phyloP scores from a whole-genome alignment of 2,329 filamentous ascomycete genomes.

The Chaetomium olivaceum region DNA sequence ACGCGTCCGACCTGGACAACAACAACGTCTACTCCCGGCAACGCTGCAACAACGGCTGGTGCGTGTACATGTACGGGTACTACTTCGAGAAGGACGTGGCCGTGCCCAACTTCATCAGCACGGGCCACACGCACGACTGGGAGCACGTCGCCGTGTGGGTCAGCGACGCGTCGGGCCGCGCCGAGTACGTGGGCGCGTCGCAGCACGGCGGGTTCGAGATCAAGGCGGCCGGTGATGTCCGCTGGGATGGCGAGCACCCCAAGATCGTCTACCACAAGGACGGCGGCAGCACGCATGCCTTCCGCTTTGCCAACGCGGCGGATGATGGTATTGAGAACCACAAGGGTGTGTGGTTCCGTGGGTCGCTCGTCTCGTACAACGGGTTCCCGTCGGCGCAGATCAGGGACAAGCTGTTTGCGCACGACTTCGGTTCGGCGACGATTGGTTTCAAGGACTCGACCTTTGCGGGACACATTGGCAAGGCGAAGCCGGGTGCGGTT shows the following conservation, averaged over 20 bases:
- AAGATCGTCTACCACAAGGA: slow-evolving; percentile 46
- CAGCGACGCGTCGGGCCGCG: slow-evolving; percentile 27
- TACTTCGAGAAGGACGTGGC: slow-evolving; percentile 50
- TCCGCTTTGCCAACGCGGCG: slow-evolving; percentile 37
- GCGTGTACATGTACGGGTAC: slow-evolving; percentile 47
- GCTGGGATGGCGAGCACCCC: slow-evolving; percentile 38
- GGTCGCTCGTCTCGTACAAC: slow-evolving; percentile 37
- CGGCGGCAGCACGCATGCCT: slow-evolving; percentile 38
- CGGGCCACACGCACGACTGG: slow-evolving; percentile 45
- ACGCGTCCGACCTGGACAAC: slow-evolving; percentile 34
- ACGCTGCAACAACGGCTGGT: slow-evolving; percentile 49
- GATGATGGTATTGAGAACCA: slow-evolving; percentile 39
- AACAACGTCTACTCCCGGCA: slow-evolving; percentile 46
- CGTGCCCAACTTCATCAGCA: slow-evolving; percentile 33
- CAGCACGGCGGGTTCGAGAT: slow-evolving; percentile 39
- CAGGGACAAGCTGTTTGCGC: slow-evolving; percentile 31
- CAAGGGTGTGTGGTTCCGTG: slow-evolving; percentile 40
- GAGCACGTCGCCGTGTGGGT: slow-evolving; percentile 42
- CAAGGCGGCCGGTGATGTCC: slow-evolving; percentile 31
- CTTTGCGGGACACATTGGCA: slow-evolving; percentile 28
- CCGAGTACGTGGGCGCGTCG: slow-evolving; percentile 37
- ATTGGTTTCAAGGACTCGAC: slow-evolving; percentile 32
- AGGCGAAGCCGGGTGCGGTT: slow-evolving; percentile 27
- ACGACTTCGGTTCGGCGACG: slow-evolving; percentile 33
- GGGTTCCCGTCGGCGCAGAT: slow-evolving; percentile 35